Conservation (phyloP, 257 asterid genomes). For the Capsicum pubescens region DNA sequence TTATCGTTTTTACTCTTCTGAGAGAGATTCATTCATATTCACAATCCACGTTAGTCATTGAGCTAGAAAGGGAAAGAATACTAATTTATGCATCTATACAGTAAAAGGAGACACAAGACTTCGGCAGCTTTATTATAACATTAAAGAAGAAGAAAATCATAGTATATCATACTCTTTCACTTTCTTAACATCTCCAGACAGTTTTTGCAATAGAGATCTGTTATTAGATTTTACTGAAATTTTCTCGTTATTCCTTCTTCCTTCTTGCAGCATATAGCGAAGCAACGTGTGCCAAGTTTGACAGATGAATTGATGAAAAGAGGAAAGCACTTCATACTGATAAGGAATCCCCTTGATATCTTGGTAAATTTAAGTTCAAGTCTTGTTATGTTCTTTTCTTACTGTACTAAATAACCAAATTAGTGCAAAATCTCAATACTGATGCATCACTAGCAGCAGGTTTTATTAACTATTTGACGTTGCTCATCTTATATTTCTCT, state of each 20-base stretch:
- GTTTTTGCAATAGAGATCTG: not conserved
- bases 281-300: constrained; percentile 72
- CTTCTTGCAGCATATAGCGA: constrained; percentile 80
- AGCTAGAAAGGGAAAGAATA: not conserved
- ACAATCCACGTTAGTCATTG: not conserved
- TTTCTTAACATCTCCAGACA: not conserved
- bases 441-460: not conserved
- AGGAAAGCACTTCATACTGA: constrained; percentile 85
- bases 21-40: constrained; percentile 3
- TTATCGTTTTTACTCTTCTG: not conserved
- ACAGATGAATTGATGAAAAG: constrained; percentile 63
- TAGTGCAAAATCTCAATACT: not conserved
- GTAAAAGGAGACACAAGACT: not conserved
- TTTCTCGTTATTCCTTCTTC: constrained; percentile 24
- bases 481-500: not conserved
- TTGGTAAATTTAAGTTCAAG: constrained; percentile 55
- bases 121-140: not conserved
- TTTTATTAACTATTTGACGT: not conserved
- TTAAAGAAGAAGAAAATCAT: not conserved
- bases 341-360: constrained; percentile 84
- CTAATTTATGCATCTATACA: not conserved
- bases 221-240: not conserved
- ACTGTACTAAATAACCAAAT: not conserved
- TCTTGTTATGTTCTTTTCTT: not conserved
- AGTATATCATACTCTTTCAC: not conserved